These are phyloP conservation scores for Staphylotrichum longicolle DNA, from an alignment of 495 filamentous ascomycete genomes.

Conservation along the genomic window DNA sequence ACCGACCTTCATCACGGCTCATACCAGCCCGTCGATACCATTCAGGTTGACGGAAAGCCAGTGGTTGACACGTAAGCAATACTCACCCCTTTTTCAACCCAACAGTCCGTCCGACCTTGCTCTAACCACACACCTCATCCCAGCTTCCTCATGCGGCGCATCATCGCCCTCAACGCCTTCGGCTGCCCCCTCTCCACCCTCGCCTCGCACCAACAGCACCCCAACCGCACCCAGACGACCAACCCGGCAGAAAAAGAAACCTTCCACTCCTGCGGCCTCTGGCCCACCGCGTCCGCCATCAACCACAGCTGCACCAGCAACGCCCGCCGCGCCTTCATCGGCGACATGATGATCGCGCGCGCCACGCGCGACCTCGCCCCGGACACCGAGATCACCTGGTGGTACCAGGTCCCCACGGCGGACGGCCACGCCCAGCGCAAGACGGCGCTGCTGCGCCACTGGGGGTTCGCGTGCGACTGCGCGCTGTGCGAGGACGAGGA, in stretches of 20 bases:
- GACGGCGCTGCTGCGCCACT: constrained; percentile 29
- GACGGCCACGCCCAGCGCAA: constrained; percentile 12
- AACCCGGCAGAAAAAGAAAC: constrained; percentile 5
- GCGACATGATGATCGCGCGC: constrained; percentile 60
- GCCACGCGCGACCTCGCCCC: constrained; percentile 48
- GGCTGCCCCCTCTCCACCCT: constrained; percentile 26
- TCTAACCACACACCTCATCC: neutral
- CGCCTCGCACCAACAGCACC: neutral
- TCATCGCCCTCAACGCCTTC: constrained; percentile 46
- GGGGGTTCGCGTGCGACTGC: constrained; percentile 40
- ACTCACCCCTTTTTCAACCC: too few species aligned
- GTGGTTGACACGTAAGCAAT: constrained; percentile 44
- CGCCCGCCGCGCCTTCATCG: constrained; percentile 50
- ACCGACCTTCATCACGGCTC: constrained; percentile 46
- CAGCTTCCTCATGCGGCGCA: constrained; percentile 42
- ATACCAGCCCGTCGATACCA: constrained; percentile 30
- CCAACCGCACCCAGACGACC: constrained; percentile 28
- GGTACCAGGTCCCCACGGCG: constrained; percentile 24
- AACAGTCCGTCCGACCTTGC: too few species aligned
- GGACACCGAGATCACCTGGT: constrained; percentile 25
- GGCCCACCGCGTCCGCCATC: constrained; percentile 47
- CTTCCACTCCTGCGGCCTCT: constrained; percentile 4
- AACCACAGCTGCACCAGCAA: constrained; percentile 57
- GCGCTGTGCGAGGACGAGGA: constrained; percentile 1
- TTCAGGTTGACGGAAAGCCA: constrained; percentile 41